These are phyloP conservation scores for Fusarium drepaniforme DNA, from an alignment of 2,329 filamentous ascomycete genomes.

Conservation along the genomic window DNA sequence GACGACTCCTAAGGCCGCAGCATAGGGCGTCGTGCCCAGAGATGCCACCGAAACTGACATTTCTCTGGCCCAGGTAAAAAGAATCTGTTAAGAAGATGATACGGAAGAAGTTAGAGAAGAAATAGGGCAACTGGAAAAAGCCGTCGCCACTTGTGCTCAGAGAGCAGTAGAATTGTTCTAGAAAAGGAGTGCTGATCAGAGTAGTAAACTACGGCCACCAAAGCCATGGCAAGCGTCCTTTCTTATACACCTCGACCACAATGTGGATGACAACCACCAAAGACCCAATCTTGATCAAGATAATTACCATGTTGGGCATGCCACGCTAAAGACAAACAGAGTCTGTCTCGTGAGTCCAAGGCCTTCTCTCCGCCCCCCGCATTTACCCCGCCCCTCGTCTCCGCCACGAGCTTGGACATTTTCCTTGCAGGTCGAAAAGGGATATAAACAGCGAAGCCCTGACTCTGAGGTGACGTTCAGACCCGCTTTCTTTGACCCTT, in stretches of 20 bases:
- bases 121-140: neutral
- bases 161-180: neutral
- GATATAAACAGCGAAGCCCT: slow-evolving; percentile 34
- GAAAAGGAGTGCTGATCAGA: neutral
- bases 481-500: slow-evolving; percentile 9
- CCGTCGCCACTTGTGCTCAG: neutral
- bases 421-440: slow-evolving; percentile 32
- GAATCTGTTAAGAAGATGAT: neutral
- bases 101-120: neutral
- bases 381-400: neutral
- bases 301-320: neutral
- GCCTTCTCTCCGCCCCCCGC: slow-evolving; percentile 13
- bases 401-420: slow-evolving; percentile 18
- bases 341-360: neutral
- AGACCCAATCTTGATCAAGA: neutral
- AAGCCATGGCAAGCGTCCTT: neutral
- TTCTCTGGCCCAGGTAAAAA: neutral
- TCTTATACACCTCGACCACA: neutral
- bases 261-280: neutral
- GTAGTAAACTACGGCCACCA: neutral
- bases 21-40: slow-evolving; percentile 33
- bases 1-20: slow-evolving; percentile 14
- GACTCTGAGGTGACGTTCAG: neutral
- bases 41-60: slow-evolving; percentile 14
- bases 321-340: neutral